Evolutionary conservation across 257 asterid species (phyloP).

Genomic region (Avicennia marina): DNA sequence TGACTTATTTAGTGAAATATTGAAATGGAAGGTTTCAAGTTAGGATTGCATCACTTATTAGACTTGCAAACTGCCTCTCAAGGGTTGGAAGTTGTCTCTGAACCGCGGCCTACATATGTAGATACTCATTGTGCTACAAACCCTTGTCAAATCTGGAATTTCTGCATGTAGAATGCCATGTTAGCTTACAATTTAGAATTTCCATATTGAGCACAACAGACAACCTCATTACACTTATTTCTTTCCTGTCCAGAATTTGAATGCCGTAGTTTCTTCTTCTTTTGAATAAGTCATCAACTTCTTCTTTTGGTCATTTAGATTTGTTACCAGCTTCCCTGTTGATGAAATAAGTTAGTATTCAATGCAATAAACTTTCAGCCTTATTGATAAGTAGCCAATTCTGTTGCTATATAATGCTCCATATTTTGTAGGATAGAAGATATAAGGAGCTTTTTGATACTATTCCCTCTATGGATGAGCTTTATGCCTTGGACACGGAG

Average conservation of each 20-base stretch:
- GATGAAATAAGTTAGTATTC: constrained; percentile 9
- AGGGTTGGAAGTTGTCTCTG: too few species aligned
- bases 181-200: constrained; percentile 9
- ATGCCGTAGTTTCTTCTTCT: not conserved
- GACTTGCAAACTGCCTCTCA: not conserved
- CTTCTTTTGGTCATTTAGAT: not conserved
- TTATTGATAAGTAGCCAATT: constrained; percentile 5
- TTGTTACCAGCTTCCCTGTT: not conserved
- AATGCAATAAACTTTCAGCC: not conserved
- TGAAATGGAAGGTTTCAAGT: not conserved
- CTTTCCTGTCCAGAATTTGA: not conserved
- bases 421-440: constrained; percentile 78
- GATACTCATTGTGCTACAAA: too few species aligned
- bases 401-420: constrained; percentile 22
- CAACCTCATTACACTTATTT: not conserved
- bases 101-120: too few species aligned
- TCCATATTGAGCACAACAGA: not conserved
- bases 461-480: constrained; percentile 80
- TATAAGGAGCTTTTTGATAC: constrained; percentile 81
- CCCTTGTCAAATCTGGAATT: not conserved
- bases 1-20: not conserved
- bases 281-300: not conserved
- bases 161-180: not conserved
- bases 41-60: not conserved
- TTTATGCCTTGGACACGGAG: constrained; percentile 64